A percentile compares a stretch with the other conserved stretches of the same genome.
Evolutionary conservation across 306 rosid genomes (phyloP).

Genomic region (Comarum palustre): DNA sequence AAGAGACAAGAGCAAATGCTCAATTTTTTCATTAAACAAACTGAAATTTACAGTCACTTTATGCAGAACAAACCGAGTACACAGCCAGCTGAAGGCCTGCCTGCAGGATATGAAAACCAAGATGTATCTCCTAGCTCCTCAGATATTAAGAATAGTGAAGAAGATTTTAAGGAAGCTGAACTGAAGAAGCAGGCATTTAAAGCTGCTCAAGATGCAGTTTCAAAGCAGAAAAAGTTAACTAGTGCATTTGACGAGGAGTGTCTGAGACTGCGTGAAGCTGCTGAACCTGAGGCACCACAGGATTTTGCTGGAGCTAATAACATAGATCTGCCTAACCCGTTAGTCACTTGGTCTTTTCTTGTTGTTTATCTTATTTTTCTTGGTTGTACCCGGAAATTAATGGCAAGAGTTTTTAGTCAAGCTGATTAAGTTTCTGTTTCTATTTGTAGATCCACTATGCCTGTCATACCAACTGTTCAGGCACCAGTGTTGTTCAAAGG

Average conservation of each 20-base stretch:
- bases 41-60: constrained; percentile 96
- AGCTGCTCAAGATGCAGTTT: constrained; percentile 99
- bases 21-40: constrained; percentile 96
- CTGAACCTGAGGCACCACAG: constrained; percentile 62
- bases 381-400: constrained; percentile 18
- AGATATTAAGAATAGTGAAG: constrained; percentile 47
- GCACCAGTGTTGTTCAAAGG: constrained; percentile 90
- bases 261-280: constrained; percentile 67
- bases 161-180: constrained; percentile 87
- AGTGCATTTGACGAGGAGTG: constrained; percentile 85
- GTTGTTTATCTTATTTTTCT: not conserved
- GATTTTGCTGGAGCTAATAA: constrained; percentile 93
- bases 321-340: constrained; percentile 94
- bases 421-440: constrained; percentile 30
- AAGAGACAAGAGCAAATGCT: constrained; percentile 98
- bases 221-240: constrained; percentile 80
- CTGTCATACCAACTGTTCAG: constrained; percentile 89
- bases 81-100: constrained; percentile 58
- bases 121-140: constrained; percentile 42
- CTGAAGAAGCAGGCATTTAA: constrained; percentile 87
- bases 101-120: constrained; percentile 52
- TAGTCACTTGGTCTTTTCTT: constrained; percentile 29
- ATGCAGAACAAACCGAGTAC: constrained; percentile 91
- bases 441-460: constrained; percentile 91
- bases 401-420: constrained; percentile 15